Base-by-base conservation (phyloP, 768 basidiomycete genomes). In the Gautieria morchelliformis region DNA sequence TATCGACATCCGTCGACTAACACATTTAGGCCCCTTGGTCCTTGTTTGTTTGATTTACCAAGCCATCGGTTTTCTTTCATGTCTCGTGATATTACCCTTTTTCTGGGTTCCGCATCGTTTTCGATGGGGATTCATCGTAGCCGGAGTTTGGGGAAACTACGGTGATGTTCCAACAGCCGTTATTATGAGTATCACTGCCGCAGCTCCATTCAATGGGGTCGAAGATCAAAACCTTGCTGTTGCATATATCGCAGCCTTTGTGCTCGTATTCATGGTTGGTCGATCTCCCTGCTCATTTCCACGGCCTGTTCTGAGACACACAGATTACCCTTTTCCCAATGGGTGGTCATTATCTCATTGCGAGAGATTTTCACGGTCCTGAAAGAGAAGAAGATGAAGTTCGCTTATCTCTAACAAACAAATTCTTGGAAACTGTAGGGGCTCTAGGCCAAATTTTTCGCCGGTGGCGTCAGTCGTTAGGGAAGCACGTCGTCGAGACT, bases 21-120 rank as follows among this genome's bases (percentile, higher is more conserved):
- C 8, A 37, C 35, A 41, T 46, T 24, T 47, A 86, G 85, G 83
- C 4, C 87, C 86, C 1, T 72, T 89, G 12, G 63, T 83, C 27
- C 71, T 87, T 12, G 69, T 86, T n/a, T 81, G 79, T 0, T 27
- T 84, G 0, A 52, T 84, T 4, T 89, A 89, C 60, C 77, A 83
- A 58, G 63, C 63, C 2, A 67, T 85, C 5, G 84, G 88, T 7
- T 65, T 81, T 9, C 37, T 67, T 7, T 72, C 83, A 22, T 80
- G 81, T 0, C 82, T 75, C 72, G 48, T 78, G n/a, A 69, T 81
- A 53, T 78, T 78, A 50, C 77, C 79, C 60, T 62, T 85, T 51
- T 88, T 85, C 63, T 89, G 86, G 81, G 85, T 89, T 2, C 88
- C 88, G 1, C 83, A 87, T 63, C 76, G 84, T 27, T 89, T 89